Conservation (phyloP, 108 stramenopile genomes). For the Cyclostephanos tholiformis region DNA sequence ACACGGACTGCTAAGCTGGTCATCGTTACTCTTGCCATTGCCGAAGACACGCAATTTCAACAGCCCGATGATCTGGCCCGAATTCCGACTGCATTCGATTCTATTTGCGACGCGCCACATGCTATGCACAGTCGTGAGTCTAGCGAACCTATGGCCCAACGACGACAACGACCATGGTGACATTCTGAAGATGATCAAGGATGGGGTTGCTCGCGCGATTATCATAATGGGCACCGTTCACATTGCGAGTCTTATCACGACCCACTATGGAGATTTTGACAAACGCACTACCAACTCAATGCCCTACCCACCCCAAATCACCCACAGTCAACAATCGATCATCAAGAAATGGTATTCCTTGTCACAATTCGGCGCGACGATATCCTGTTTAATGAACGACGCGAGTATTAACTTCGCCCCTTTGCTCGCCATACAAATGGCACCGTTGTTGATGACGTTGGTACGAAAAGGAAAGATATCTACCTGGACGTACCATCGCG, state of each 20-base stretch:
- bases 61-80: background rate
- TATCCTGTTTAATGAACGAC: background rate
- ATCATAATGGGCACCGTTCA: conserved; percentile 17
- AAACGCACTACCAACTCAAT: conserved; percentile 23
- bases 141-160: background rate
- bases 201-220: conserved; percentile 9
- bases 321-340: background rate
- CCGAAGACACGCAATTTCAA: background rate
- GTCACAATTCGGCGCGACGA: conserved; percentile 20
- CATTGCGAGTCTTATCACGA: conserved; percentile 10
- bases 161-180: background rate
- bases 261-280: conserved; percentile 12
- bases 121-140: background rate
- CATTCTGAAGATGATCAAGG: background rate
- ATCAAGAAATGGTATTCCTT: conserved; percentile 26
- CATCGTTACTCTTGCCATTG: background rate
- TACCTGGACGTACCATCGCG: conserved; percentile 12
- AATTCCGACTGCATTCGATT: background rate
- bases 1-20: background rate
- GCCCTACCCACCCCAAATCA: conserved; percentile 21
- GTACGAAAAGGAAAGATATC: conserved; percentile 30
- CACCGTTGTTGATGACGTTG: conserved; percentile 36
- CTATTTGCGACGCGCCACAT: background rate
- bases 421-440: conserved; percentile 22
- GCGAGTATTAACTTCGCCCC: conserved; percentile 16